Base-by-base conservation (phyloP, 2,329 filamentous ascomycete genomes). In the Leptographium procerum region DNA sequence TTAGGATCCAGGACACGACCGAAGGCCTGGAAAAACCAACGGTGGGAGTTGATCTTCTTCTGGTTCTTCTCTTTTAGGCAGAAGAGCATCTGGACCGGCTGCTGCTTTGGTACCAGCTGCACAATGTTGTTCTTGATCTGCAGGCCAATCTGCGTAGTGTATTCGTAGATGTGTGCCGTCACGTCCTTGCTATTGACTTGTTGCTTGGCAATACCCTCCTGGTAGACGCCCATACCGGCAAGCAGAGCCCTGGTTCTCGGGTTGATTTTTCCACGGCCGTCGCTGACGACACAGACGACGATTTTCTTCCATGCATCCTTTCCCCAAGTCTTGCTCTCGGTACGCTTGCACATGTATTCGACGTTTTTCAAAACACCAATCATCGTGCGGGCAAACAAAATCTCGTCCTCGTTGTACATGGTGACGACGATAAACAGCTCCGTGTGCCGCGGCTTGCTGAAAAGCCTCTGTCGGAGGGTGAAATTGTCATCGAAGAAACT, bases 281-380 rank as follows among this genome's bases (percentile, higher is more conserved):
- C 94, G 66, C 91, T 96, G 64, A 99, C 94, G 51, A 99, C 85
- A 71, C 92, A 97, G 13, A 99, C 94, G 11, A 99, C 94, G 66
- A 99, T 97, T 78, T 99, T 99, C 77, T 99, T 97, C 94, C 94
- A 99, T 5, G 92, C 91, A 66, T 96, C 90, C 71, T 95, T 94
- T 64, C 94, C 94, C 94, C 94, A 99, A 0, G 92, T 97, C 75
- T 96, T 95, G 74, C 91, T 96, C 70, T 88, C 90, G 52, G 86
- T 90, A 55, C 92, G 84, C 61, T 88, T 90, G 73, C 94, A 96
- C 89, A 99, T 96, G 77, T 92, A 91, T 71, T 96, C 92, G 65
- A 99, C 89, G 71, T 99, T 99, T 76, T 99, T 97, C 78, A 97
- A 92, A 6, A 99, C 91, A 71, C 94, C 94, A 55, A 86, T 89